Base-by-base conservation (phyloP, 305 asterid genomes). In the Lippia alba region DNA sequence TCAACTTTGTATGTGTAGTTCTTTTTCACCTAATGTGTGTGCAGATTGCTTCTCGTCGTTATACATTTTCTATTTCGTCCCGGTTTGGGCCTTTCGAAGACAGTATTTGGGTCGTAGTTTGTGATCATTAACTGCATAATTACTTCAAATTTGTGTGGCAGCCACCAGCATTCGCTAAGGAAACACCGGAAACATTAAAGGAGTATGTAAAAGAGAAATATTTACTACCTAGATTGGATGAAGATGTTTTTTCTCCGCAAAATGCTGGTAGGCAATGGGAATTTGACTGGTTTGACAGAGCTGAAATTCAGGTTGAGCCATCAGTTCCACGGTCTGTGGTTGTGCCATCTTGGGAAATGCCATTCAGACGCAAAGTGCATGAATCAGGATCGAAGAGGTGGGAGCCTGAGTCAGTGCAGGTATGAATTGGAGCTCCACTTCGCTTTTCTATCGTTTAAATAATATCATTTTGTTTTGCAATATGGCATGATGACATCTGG, bases 251-350 rank as follows among this genome's bases (percentile, higher is more conserved):
- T 78, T 79, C 90, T 50, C 91, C 96, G 0, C 89, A 91, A 77
- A 89, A 81, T 73, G 86, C 85, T 57, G 99, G 99, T 62, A 90
- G 83, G 74, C 99, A 94, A 69, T 94, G 99, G 99, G 99, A 91
- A 11, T 94, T 91, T 64, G 97, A 94, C 78, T 94, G 99, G 99
- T 94, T 94, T 75, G 96, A 88, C 80, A 84, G 86, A 81, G 96
- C 97, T 54, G 79, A 81, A 75, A 73, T 86, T 76, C 87, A 79
- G 59, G 82, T 85, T 36, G 97, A 94, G 68, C 92, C 94, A 32
- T 91, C 99, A 34, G 65, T 84, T 69, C 92, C 95, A 0, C 91
- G 97, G n/a, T 79, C 97, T 46, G 79, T 87, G 51, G 86, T 94
- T 71, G 87, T 91, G 79, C 99, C 99, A 30, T 76, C 77, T 36